These are phyloP conservation scores for Pichia sp. DNA, from an alignment of 1,139 yeast species.

Conservation along the genomic window DNA sequence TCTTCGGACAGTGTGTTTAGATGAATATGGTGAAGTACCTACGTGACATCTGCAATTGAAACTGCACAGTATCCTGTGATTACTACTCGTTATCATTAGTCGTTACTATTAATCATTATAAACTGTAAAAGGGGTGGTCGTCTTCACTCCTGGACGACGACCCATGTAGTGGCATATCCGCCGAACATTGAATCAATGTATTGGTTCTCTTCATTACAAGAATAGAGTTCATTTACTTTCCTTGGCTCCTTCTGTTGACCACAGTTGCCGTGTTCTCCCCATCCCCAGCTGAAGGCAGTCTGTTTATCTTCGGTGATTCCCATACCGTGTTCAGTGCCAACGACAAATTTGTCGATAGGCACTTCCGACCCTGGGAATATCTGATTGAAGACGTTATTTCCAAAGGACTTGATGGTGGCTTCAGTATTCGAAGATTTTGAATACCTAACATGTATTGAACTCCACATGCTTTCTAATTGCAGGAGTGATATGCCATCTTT, in stretches of 20 bases:
- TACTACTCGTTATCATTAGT: too few species aligned
- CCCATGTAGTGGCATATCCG: constrained; percentile 49
- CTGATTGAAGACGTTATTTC: constrained; percentile 82
- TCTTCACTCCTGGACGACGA: too few species aligned
- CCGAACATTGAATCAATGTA: constrained; percentile 38
- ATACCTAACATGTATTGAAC: constrained; percentile 59
- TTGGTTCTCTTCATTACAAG: constrained; percentile 17
- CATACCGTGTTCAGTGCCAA: constrained; percentile 91
- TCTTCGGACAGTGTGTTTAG: constrained; percentile 36
- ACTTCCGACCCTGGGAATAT: constrained; percentile 5
- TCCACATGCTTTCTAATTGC: constrained; percentile 64
- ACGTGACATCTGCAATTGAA: constrained; percentile 55
- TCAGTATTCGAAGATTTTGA: constrained; percentile 13
- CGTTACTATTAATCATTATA: too few species aligned
- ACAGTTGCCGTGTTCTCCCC: constrained; percentile 99
- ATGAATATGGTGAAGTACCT: constrained; percentile 80
- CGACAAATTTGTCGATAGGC: constrained; percentile 33
- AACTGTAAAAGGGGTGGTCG: too few species aligned
- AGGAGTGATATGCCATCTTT: neutral
- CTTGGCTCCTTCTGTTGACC: constrained; percentile 41
- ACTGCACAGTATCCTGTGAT: too few species aligned
- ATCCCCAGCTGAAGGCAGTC: constrained; percentile 79
- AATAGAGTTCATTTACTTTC: neutral
- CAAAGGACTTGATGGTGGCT: constrained; percentile 43
- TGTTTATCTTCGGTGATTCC: constrained; percentile 32